Percentiles rank a stretch among this genome's conserved stretches.
phyloP scores from a whole-genome alignment of 2,329 filamentous ascomycete species.

The Ophiocordyceps sinensis region DNA sequence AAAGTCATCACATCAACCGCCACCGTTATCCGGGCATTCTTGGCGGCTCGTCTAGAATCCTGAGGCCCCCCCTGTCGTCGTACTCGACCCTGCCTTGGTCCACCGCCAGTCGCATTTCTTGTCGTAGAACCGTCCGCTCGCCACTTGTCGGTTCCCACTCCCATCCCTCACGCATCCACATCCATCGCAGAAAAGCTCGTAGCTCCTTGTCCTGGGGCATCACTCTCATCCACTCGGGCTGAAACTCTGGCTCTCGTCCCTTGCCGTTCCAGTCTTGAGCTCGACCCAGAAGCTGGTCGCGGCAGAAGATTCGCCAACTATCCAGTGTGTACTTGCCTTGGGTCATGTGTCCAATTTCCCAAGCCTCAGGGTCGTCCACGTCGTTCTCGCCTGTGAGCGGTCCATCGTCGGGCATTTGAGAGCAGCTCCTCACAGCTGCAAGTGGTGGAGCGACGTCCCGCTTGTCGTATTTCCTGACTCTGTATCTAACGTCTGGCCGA shows the following conservation, averaged over 20 bases:
- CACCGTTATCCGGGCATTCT: neutral
- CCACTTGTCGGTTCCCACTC: constrained; percentile 66
- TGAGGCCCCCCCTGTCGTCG: constrained; percentile 32
- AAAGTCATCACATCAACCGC: neutral
- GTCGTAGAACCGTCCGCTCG: constrained; percentile 36
- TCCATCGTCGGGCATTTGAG: neutral
- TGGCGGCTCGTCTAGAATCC: constrained; percentile 18
- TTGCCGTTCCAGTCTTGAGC: constrained; percentile 52
- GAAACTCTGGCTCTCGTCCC: constrained; percentile 38
- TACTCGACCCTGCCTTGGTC: constrained; percentile 42
- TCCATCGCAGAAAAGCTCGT: constrained; percentile 75
- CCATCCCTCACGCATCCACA: constrained; percentile 81
- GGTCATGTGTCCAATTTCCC: constrained; percentile 79
- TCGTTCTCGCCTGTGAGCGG: constrained; percentile 1
- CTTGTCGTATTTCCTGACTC: constrained; percentile 31
- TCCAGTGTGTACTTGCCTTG: constrained; percentile 74
- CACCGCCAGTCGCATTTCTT: constrained; percentile 40
- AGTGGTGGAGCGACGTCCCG: constrained; percentile 14
- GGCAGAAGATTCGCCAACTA: constrained; percentile 87
- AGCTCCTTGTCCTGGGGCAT: constrained; percentile 75
- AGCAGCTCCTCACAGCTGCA: neutral
- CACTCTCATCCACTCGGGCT: constrained; percentile 86
- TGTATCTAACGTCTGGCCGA: constrained; percentile 35
- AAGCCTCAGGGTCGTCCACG: constrained; percentile 28
- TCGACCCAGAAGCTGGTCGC: constrained; percentile 57